Percentiles rank a stretch among this genome's conserved stretches.
Conservation (phyloP, 2,329 filamentous ascomycete species). For the Chaetomiaceae sp. region DNA sequence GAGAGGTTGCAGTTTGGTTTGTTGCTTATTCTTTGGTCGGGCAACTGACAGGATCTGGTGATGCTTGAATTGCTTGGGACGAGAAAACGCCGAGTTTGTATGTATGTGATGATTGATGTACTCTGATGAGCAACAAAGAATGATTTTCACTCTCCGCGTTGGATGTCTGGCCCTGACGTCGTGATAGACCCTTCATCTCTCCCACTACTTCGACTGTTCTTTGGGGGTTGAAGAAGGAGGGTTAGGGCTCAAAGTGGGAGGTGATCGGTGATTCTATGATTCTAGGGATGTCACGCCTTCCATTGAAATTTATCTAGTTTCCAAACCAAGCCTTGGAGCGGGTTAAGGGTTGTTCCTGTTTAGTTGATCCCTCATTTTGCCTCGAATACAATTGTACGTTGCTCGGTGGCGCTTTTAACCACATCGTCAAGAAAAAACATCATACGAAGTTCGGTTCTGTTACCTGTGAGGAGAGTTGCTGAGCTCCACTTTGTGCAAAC, state of each 20-base stretch:
- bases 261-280: not conserved
- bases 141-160: not conserved
- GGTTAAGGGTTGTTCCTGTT: too few species aligned
- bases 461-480: not conserved
- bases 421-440: too few species aligned
- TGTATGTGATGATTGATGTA: not conserved
- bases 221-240: not conserved
- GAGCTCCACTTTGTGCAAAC: conserved; percentile 6
- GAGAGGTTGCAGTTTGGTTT: not conserved
- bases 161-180: too few species aligned
- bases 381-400: too few species aligned
- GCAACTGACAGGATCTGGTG: not conserved
- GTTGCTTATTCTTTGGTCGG: not conserved
- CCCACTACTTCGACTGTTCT: too few species aligned
- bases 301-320: too few species aligned
- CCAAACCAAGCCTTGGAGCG: too few species aligned
- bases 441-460: too few species aligned
- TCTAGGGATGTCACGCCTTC: too few species aligned
- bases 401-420: too few species aligned
- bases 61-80: not conserved
- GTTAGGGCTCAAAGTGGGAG: not conserved
- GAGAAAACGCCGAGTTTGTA: not conserved
- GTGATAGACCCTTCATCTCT: too few species aligned
- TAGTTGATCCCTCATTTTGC: too few species aligned
- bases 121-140: not conserved